Conservation (phyloP, 331 rosid genomes). For the Spiraea crenata region DNA sequence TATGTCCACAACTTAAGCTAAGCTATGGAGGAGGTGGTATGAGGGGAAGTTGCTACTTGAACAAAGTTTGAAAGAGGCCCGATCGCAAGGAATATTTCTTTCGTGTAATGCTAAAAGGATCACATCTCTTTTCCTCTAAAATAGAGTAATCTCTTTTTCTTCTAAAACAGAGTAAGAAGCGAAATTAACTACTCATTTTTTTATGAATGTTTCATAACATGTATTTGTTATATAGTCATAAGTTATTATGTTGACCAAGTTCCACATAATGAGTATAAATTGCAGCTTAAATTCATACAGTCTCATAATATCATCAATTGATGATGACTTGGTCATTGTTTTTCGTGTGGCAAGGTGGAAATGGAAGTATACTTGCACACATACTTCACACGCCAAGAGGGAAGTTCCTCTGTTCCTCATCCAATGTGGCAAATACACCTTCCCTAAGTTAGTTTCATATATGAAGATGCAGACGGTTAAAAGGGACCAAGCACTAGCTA, state of each 20-base stretch:
- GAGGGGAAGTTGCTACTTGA: constrained; percentile 77
- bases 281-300: too few species aligned
- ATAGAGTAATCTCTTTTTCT: too few species aligned
- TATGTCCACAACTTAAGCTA: constrained; percentile 34
- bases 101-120: not conserved
- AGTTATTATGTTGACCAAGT: too few species aligned
- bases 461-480: constrained; percentile 7
- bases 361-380: constrained; percentile 27
- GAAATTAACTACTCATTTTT: too few species aligned
- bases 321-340: too few species aligned
- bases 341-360: too few species aligned
- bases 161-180: too few species aligned
- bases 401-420: not conserved
- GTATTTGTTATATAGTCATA: too few species aligned
- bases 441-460: constrained; percentile 41
- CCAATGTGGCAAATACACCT: constrained; percentile 51
- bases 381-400: constrained; percentile 21
- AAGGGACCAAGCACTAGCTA: not conserved
- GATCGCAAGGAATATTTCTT: constrained; percentile 30
- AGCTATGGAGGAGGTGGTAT: constrained; percentile 49
- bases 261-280: too few species aligned
- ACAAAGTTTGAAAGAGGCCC: constrained; percentile 41
- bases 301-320: too few species aligned
- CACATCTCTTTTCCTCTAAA: not conserved
- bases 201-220: too few species aligned